These are phyloP conservation scores for Phytophthora rubi DNA, from an alignment of 352 stramenopile genomes.

Conservation along the genomic window DNA sequence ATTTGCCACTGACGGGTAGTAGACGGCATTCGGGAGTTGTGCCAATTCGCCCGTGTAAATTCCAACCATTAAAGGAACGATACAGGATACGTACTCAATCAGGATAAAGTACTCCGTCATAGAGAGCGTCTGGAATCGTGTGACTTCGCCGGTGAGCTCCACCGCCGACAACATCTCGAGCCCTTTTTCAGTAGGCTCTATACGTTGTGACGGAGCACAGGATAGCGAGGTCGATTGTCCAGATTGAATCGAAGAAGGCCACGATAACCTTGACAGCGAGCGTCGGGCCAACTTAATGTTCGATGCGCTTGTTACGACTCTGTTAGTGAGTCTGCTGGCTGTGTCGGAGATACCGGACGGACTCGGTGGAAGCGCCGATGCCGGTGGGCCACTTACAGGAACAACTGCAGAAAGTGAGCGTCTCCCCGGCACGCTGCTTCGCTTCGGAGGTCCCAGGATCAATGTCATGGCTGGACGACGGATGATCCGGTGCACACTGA, in stretches of 20 bases:
- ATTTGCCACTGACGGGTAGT: constrained; percentile 14
- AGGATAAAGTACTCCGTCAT: constrained; percentile 34
- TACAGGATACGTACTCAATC: constrained; percentile 36
- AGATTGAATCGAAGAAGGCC: background rate
- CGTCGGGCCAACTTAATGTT: constrained; percentile 4
- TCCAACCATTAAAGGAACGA: constrained; percentile 32
- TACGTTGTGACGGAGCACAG: background rate
- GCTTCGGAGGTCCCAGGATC: background rate
- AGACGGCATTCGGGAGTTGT: constrained; percentile 23
- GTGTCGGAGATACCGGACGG: constrained; percentile 3
- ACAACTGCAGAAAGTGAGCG: constrained; percentile 3
- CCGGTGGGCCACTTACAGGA: constrained; percentile 1
- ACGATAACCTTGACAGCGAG: constrained; percentile 6
- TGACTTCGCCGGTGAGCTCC: background rate
- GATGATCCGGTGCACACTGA: constrained; percentile 7
- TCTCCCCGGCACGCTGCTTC: background rate
- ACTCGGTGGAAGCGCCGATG: background rate
- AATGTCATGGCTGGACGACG: constrained; percentile 3
- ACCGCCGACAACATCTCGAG: background rate
- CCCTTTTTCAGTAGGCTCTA: constrained; percentile 5
- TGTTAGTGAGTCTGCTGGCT: background rate
- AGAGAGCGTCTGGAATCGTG: constrained; percentile 21
- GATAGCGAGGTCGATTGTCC: background rate
- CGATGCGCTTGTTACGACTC: background rate
- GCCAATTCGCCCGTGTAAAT: constrained; percentile 24